A percentile compares a stretch with the other conserved stretches of the same genome.
These are phyloP conservation scores for Verticillium nubilum DNA, from an alignment of 2,329 filamentous ascomycete species.

Conservation along the genomic window DNA sequence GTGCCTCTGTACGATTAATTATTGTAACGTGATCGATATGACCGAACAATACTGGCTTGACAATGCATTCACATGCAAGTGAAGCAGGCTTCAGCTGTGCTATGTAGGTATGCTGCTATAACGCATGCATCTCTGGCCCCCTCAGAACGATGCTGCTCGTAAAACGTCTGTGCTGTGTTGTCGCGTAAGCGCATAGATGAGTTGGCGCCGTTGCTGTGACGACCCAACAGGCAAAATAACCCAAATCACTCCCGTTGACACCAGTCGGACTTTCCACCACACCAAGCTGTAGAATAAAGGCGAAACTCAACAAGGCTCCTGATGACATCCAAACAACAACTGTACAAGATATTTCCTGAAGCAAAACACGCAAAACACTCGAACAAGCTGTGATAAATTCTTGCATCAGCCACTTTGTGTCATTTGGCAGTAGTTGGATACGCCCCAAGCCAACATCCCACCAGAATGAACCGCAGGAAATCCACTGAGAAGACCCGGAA, in stretches of 20 bases:
- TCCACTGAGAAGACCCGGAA: slow-evolving; percentile 39
- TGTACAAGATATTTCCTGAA: background rate
- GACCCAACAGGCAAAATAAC: background rate
- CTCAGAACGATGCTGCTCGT: too few relatives aligned
- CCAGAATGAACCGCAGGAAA: slow-evolving; percentile 13
- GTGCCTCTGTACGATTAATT: too few relatives aligned
- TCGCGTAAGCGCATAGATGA: background rate
- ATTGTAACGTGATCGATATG: too few relatives aligned
- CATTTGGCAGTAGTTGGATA: background rate
- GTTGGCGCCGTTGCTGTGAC: background rate
- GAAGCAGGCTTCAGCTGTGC: too few relatives aligned
- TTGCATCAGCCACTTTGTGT: background rate
- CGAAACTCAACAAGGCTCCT: background rate
- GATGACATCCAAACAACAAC: background rate
- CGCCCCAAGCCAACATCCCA: background rate
- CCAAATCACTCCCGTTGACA: background rate
- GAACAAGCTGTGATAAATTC: background rate
- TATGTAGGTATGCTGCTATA: too few relatives aligned
- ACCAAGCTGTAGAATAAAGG: background rate
- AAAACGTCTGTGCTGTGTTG: background rate
- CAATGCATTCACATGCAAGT: too few relatives aligned
- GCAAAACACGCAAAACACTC: background rate
- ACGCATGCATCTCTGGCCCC: too few relatives aligned
- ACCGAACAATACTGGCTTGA: too few relatives aligned
- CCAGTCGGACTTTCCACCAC: too few relatives aligned